These are phyloP conservation scores for Pseudoperonospora humuli DNA, from an alignment of 352 stramenopile genomes.

Conservation along the genomic window DNA sequence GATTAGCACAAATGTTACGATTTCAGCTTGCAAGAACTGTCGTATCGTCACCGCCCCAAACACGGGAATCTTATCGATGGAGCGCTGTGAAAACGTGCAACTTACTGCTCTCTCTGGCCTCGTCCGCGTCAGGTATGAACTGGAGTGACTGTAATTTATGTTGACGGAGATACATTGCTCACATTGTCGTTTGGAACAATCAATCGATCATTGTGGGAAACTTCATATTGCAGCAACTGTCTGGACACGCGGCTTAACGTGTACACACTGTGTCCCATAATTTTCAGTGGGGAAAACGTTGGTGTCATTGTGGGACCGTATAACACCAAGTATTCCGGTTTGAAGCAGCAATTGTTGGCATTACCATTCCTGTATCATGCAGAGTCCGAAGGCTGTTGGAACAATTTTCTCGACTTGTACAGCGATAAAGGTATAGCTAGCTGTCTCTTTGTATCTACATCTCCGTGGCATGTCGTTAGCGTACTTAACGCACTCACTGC, in stretches of 20 bases:
- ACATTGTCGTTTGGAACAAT: no score
- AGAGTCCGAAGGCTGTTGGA: slow-evolving; percentile 51
- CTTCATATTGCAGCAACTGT: slow-evolving; percentile 78
- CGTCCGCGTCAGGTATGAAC: slow-evolving; percentile 70
- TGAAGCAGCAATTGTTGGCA: slow-evolving; percentile 66
- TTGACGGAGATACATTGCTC: no score
- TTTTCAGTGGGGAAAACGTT: slow-evolving; percentile 94
- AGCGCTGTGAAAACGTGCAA: slow-evolving; percentile 92
- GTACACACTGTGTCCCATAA: slow-evolving; percentile 87
- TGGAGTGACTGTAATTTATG: no score
- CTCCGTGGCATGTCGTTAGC: not conserved
- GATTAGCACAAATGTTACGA: slow-evolving; percentile 79
- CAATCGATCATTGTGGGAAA: not conserved
- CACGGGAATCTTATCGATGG: slow-evolving; percentile 87
- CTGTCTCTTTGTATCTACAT: not conserved
- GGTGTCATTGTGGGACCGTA: slow-evolving; percentile 92
- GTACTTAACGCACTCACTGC: not conserved
- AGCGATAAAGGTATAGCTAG: slow-evolving; percentile 40
- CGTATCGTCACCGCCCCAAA: slow-evolving; percentile 93
- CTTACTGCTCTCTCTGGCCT: slow-evolving; percentile 84
- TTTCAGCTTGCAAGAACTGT: slow-evolving; percentile 92
- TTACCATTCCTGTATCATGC: slow-evolving; percentile 39
- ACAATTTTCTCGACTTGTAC: slow-evolving; percentile 63
- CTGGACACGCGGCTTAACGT: slow-evolving; percentile 88
- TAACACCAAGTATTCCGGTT: slow-evolving; percentile 91